These are phyloP conservation scores for Stagonosporopsis chrysanthemi DNA, from an alignment of 2,329 filamentous ascomycete genomes.

Conservation along the genomic window DNA sequence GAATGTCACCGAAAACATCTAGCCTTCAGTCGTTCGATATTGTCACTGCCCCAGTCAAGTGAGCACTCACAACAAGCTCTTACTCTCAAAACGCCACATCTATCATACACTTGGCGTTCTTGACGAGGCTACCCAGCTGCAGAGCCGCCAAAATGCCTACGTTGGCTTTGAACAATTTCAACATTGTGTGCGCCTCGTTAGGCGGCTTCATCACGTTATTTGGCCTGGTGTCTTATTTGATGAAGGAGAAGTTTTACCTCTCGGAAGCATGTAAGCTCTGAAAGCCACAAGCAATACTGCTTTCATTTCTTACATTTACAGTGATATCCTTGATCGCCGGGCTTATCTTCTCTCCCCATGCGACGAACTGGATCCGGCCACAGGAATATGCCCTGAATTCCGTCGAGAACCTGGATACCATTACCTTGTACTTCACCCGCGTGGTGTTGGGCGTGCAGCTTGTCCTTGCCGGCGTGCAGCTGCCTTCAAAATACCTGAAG, in stretches of 20 bases:
- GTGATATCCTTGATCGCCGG: conserved; percentile 86
- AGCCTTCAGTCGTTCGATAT: conserved; percentile 7
- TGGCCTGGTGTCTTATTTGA: conserved; percentile 84
- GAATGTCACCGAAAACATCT: conserved; percentile 2
- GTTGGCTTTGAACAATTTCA: conserved; percentile 76
- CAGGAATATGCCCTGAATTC: conserved; percentile 73
- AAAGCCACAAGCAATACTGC: background rate
- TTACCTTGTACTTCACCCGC: conserved; percentile 84
- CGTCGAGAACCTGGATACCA: conserved; percentile 67
- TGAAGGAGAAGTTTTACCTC: conserved; percentile 89
- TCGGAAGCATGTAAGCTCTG: conserved; percentile 80
- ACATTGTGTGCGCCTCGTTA: conserved; percentile 79
- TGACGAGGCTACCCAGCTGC: background rate
- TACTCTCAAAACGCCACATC: background rate
- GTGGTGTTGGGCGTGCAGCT: conserved; percentile 91
- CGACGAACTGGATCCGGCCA: conserved; percentile 75
- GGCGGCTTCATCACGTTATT: conserved; percentile 92
- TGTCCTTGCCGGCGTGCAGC: conserved; percentile 84
- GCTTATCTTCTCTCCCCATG: conserved; percentile 78
- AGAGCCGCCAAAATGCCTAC: conserved; percentile 61
- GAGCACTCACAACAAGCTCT: background rate
- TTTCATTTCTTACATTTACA: conserved; percentile 45
- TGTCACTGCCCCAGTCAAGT: conserved; percentile 11
- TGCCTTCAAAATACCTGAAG: conserved; percentile 81
- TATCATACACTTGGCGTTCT: background rate